These are phyloP conservation scores for Lipomyces orientalis DNA, from an alignment of 805 yeast genomes.

Conservation along the genomic window DNA sequence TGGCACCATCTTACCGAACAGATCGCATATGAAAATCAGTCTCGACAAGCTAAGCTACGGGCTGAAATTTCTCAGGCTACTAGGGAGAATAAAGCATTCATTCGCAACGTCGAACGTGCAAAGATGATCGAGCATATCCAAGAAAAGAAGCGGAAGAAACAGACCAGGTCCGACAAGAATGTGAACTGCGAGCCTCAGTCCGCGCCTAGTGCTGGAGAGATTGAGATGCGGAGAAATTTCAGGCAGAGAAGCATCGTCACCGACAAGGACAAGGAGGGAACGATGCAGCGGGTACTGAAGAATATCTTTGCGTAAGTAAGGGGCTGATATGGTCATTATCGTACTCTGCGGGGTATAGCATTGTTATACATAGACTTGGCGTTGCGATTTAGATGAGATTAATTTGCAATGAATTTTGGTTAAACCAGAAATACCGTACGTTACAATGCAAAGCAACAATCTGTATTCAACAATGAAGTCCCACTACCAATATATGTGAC, in stretches of 20 bases:
- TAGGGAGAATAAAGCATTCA: constrained; percentile 81
- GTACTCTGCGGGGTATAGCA: neutral
- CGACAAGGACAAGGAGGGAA: neutral
- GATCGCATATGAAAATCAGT: constrained; percentile 86
- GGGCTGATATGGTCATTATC: neutral
- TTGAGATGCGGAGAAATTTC: constrained; percentile 62
- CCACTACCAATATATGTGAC: neutral
- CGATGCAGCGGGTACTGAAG: neutral
- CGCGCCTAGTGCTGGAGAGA: constrained; percentile 40
- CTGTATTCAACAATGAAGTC: neutral
- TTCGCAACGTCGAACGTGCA: constrained; percentile 82
- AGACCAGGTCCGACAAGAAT: constrained; percentile 43
- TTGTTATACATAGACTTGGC: neutral
- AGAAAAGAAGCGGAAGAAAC: constrained; percentile 52
- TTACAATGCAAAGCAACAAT: neutral
- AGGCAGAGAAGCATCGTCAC: constrained; percentile 54
- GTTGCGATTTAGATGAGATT: neutral
- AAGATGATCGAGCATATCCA: constrained; percentile 77
- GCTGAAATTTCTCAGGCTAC: constrained; percentile 89
- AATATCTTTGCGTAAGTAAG: neutral
- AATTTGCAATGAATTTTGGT: neutral
- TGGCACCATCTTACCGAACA: constrained; percentile 96
- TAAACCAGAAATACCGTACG: neutral
- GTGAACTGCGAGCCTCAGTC: constrained; percentile 30
- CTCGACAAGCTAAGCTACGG: constrained; percentile 83